Evolutionary conservation across 768 basidiomycete species (phyloP).

Genomic region (Stropharia rugosoannulata): DNA sequence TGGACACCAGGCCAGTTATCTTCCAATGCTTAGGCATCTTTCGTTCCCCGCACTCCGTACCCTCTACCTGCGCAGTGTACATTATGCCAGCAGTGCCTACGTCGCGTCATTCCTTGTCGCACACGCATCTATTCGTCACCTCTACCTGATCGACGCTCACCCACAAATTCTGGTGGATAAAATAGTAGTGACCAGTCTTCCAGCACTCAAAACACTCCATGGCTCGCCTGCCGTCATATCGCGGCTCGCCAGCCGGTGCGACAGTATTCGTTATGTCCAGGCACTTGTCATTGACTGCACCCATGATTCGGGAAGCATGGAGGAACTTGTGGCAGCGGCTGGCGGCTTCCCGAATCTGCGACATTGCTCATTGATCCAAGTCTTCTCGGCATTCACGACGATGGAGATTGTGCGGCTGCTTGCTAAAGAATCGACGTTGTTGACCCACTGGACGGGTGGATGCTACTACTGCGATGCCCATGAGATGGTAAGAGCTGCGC

Average conservation of each 20-base stretch:
- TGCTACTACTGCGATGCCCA: slow-evolving; percentile 4
- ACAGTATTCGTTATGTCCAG: slow-evolving; percentile 6
- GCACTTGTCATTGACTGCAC: slow-evolving; percentile 1
- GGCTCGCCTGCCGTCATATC: neutral
- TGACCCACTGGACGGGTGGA: slow-evolving; percentile 10
- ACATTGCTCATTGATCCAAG: slow-evolving; percentile 2
- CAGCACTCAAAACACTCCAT: slow-evolving; percentile 3
- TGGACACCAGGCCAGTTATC: neutral
- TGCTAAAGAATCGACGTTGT: neutral
- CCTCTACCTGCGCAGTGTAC: slow-evolving; percentile 1
- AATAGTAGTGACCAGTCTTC: slow-evolving; percentile 3
- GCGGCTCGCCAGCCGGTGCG: neutral
- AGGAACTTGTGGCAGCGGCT: neutral
- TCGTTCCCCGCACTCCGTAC: neutral
- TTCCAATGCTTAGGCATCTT: neutral
- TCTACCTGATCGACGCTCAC: slow-evolving; percentile 1
- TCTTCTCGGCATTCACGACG: neutral
- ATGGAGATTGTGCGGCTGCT: neutral
- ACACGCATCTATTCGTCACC: slow-evolving; percentile 4
- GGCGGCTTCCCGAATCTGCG: slow-evolving; percentile 7
- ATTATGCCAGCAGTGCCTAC: neutral
- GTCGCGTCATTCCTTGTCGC: slow-evolving; percentile 6
- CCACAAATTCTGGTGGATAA: neutral
- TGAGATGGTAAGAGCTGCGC: neutral
- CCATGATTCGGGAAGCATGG: neutral